These are phyloP conservation scores for Xylariaceae sp. DNA, from an alignment of 2,329 filamentous ascomycete genomes.

Conservation along the genomic window DNA sequence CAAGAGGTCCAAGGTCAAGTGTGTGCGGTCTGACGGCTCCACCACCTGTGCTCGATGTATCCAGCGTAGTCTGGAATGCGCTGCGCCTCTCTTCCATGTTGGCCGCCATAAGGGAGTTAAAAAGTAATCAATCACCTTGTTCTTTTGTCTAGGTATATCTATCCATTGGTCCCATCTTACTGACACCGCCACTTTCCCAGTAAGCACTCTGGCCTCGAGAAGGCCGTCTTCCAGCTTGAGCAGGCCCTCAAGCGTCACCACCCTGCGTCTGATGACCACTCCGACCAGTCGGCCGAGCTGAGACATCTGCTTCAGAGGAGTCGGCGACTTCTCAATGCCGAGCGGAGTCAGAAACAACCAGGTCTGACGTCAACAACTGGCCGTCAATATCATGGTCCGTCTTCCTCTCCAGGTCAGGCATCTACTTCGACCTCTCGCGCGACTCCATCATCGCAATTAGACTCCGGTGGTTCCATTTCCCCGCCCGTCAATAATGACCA, in stretches of 20 bases:
- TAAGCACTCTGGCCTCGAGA: slow-evolving; percentile 69
- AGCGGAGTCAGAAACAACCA: slow-evolving; percentile 20
- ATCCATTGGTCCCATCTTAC: slow-evolving; percentile 1
- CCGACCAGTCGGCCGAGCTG: slow-evolving; percentile 41
- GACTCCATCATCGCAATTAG: slow-evolving; percentile 29
- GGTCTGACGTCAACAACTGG: slow-evolving; percentile 18
- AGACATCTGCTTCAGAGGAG: slow-evolving; percentile 47
- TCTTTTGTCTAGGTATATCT: background rate
- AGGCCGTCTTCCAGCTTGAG: slow-evolving; percentile 68
- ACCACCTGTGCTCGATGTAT: slow-evolving; percentile 31
- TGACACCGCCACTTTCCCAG: slow-evolving; percentile 37
- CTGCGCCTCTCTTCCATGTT: slow-evolving; percentile 67
- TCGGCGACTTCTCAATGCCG: slow-evolving; percentile 35
- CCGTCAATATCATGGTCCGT: slow-evolving; percentile 22
- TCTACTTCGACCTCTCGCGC: slow-evolving; percentile 28
- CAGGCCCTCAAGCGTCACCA: slow-evolving; percentile 58
- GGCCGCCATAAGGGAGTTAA: slow-evolving; percentile 72
- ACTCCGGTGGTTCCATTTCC: slow-evolving; percentile 21
- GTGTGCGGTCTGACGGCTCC: slow-evolving; percentile 29
- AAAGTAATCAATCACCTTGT: slow-evolving; percentile 46
- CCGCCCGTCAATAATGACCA: slow-evolving; percentile 42
- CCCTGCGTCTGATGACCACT: slow-evolving; percentile 36
- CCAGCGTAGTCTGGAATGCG: slow-evolving; percentile 47
- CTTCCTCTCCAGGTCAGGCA: slow-evolving; percentile 26
- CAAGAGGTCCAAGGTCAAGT: slow-evolving; percentile 34